Conservation (phyloP, 139 green algal species). For the Tetradesmus lagerheimii region DNA sequence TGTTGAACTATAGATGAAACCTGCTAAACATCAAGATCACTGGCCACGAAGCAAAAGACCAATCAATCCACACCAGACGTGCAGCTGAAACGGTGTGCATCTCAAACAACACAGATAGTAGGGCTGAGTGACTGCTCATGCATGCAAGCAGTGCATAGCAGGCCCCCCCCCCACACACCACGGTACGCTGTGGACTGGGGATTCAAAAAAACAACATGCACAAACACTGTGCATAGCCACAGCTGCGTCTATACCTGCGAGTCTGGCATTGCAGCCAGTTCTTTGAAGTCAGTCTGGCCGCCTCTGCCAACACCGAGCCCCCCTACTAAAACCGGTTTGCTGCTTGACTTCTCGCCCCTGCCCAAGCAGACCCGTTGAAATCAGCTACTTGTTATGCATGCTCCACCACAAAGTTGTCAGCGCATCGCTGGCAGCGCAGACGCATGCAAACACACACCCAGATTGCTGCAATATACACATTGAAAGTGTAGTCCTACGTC, state of each 20-base stretch:
- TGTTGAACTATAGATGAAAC: too few species aligned
- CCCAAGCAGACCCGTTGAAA: neutral
- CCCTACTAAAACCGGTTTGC: neutral
- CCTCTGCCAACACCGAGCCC: neutral
- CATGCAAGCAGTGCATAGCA: neutral
- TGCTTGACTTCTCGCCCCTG: neutral
- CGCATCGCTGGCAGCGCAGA: neutral
- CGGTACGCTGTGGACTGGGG: too few species aligned
- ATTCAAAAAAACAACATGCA: neutral
- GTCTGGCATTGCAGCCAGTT: neutral
- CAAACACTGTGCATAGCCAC: neutral
- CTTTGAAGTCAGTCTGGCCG: neutral
- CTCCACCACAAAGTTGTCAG: neutral
- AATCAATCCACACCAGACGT: too few species aligned
- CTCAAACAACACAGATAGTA: too few species aligned
- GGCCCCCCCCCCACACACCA: neutral
- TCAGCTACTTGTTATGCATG: neutral
- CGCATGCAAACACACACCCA: neutral
- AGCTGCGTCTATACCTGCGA: neutral
- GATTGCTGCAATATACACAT: neutral
- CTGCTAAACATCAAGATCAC: too few species aligned
- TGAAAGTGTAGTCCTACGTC: neutral
- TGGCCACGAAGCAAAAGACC: too few species aligned
- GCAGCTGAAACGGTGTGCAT: neutral
- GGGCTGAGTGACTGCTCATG: too few species aligned